Percentiles rank a stretch among this genome's conserved stretches.
These are phyloP conservation scores for Onygenales sp. DNA, from an alignment of 2,329 filamentous ascomycete species.

Conservation along the genomic window DNA sequence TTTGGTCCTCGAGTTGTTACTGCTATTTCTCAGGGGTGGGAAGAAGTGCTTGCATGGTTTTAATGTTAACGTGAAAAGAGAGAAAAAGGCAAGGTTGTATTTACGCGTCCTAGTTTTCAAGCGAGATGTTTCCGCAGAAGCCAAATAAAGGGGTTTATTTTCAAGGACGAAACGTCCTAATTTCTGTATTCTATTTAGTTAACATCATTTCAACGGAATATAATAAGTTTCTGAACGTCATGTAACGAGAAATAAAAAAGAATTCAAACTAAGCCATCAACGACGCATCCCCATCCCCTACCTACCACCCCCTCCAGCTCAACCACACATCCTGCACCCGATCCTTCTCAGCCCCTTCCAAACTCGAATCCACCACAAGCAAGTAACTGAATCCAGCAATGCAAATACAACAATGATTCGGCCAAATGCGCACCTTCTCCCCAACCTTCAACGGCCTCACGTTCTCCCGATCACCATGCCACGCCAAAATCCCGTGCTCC, in stretches of 20 bases:
- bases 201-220: too few relatives aligned
- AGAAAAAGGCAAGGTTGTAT: too few relatives aligned
- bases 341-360: conserved; percentile 11
- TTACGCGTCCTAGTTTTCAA: too few relatives aligned
- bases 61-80: too few relatives aligned
- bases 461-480: conserved; percentile 40
- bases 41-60: too few relatives aligned
- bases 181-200: too few relatives aligned
- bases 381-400: conserved; percentile 64
- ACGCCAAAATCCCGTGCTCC: conserved; percentile 64
- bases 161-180: too few relatives aligned
- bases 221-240: background rate
- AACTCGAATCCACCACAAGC: conserved; percentile 56
- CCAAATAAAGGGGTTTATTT: too few relatives aligned
- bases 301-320: conserved; percentile 13
- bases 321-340: conserved; percentile 13
- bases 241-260: background rate
- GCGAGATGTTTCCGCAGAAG: too few relatives aligned
- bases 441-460: conserved; percentile 46
- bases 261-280: background rate
- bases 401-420: conserved; percentile 71
- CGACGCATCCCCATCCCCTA: background rate
- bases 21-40: too few relatives aligned
- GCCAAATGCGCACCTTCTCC: conserved; percentile 62
- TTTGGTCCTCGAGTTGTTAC: too few relatives aligned